Evolutionary conservation across 1,139 yeast species (phyloP).

Genomic region (Hyphopichia pseudoburtonii): DNA sequence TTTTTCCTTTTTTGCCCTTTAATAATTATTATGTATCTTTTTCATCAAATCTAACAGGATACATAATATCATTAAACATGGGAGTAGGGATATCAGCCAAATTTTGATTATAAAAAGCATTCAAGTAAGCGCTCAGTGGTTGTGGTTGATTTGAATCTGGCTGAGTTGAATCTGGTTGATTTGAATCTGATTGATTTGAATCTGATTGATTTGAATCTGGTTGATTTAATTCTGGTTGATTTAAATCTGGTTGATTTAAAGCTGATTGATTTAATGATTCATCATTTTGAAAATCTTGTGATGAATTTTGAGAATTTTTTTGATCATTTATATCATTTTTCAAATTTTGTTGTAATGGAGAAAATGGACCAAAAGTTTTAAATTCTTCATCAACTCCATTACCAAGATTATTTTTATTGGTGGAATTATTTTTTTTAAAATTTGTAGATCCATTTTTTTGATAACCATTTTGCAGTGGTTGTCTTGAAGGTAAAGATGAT

Average conservation of each 20-base stretch:
- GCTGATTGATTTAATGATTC: not conserved
- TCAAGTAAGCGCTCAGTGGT: not conserved
- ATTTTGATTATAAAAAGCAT: not conserved
- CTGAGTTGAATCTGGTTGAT: not conserved
- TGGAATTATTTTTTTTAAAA: not conserved
- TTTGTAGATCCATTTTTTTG: not conserved
- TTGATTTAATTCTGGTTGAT: not conserved
- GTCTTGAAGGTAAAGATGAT: conserved; percentile 5
- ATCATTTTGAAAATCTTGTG: no score
- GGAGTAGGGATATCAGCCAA: conserved; percentile 4
- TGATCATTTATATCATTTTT: no score
- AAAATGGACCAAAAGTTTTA: not conserved
- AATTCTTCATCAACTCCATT: not conserved
- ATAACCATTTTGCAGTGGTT: conserved; percentile 5
- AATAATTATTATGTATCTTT: not conserved
- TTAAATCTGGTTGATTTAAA: not conserved
- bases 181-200: not conserved
- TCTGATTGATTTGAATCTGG: not conserved
- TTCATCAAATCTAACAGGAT: not conserved
- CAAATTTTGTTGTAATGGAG: not conserved
- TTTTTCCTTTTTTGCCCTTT: not conserved
- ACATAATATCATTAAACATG: conserved; percentile 10
- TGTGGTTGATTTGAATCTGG: conserved; percentile 1
- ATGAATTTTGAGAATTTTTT: not conserved
- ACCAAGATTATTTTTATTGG: not conserved